Evolutionary conservation across 192 early-diverging fungal species (phyloP).

Genomic region (Coemansia sp.): DNA sequence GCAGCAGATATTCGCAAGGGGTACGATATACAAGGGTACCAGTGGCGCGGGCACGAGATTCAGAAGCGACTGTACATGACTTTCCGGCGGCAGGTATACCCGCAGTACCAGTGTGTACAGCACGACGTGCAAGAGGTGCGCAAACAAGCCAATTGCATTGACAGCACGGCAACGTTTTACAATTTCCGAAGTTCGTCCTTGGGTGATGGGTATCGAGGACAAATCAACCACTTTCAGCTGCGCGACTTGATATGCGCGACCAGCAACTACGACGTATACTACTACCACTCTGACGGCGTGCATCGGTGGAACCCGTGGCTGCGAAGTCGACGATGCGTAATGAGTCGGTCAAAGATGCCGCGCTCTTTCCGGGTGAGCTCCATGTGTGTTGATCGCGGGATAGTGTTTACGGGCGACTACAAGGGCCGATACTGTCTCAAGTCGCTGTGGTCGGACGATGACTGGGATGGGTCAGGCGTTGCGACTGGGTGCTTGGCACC

Average conservation of each 20-base stretch:
- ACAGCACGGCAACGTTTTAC: slow-evolving; percentile 24
- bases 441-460: slow-evolving; percentile 21
- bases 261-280: slow-evolving; percentile 50
- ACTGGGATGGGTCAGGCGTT: neutral
- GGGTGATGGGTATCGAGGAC: slow-evolving; percentile 29
- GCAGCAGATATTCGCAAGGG: slow-evolving; percentile 30
- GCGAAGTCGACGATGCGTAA: slow-evolving; percentile 18
- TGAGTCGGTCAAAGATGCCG: slow-evolving; percentile 30
- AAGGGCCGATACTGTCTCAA: slow-evolving; percentile 35
- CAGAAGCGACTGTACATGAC: slow-evolving; percentile 46
- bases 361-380: slow-evolving; percentile 29
- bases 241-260: slow-evolving; percentile 56
- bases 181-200: slow-evolving; percentile 31
- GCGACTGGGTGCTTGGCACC: slow-evolving; percentile 1
- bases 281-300: slow-evolving; percentile 30
- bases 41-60: slow-evolving; percentile 48
- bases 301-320: slow-evolving; percentile 48
- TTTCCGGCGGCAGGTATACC: slow-evolving; percentile 52
- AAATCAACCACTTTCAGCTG: slow-evolving; percentile 52
- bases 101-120: slow-evolving; percentile 52
- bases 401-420: slow-evolving; percentile 50
- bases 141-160: slow-evolving; percentile 17
- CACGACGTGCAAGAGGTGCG: slow-evolving; percentile 44
- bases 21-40: slow-evolving; percentile 63
- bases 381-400: slow-evolving; percentile 37